Base-by-base conservation (phyloP, 192 early-diverging fungal species). In the Oehlia diaphana region DNA sequence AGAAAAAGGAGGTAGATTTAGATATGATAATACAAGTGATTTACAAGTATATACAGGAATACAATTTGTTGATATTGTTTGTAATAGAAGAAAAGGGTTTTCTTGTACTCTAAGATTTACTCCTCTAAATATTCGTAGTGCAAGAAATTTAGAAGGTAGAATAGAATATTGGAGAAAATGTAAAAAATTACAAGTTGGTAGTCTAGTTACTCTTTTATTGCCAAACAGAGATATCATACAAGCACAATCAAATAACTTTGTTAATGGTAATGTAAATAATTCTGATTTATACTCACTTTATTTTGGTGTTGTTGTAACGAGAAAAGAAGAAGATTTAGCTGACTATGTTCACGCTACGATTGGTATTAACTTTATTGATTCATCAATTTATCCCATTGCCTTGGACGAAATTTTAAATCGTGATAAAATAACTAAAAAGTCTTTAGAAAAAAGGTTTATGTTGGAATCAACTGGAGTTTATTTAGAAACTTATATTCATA, bases 121-220 rank as follows among this genome's bases (percentile, higher is more conserved):
- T 28, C 84, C 80, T 28, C 71, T 72, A 3, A 31, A 9, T 28
- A 64, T 23, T 26, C 6, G 19, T 7, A 7, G 2, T 31, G 9
- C 69, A 16, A 8, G 9, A 39, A 64, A 31, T 28, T 26, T 61
- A 31, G 68, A 63, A 3, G 79, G 79, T 28, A 78, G 87, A 7
- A 66, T 9, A 4, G 78, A 89, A 19, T 90, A 84, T 78, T 90
- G 88, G 89, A 73, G 85, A 39, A 75, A 82, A 28, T 79, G 80
- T 58, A 81, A 78, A 63, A 84, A 81, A 19, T 73, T 90, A 31
- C 84, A 84, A 80, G 71, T 73, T 49, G 88, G 88, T 7, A 81
- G 84, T 31, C 72, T 90, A 16, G 74, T 90, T 9, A 85, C 87
- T 62, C 31, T 89, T 4, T 69, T 79, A 6, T 74, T 83, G 42